Evolutionary conservation across 257 asterid genomes (phyloP).

Genomic region (Solanum etuberosum): DNA sequence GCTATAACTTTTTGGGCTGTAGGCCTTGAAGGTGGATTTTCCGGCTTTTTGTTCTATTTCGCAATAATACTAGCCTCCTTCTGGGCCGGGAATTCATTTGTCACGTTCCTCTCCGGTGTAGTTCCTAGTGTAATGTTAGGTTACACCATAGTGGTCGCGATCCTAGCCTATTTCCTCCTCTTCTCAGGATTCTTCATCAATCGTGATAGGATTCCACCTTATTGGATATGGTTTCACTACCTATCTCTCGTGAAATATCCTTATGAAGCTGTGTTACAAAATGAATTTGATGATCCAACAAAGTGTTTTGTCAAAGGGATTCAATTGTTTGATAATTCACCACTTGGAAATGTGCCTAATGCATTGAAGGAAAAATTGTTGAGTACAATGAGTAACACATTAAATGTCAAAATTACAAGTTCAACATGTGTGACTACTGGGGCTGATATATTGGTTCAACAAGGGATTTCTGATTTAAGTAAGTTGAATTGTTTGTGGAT

Average conservation of each 20-base stretch:
- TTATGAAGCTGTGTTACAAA: slow-evolving; percentile 62
- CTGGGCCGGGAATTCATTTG: slow-evolving; percentile 83
- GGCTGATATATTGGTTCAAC: slow-evolving; percentile 58
- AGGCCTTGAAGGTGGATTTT: slow-evolving; percentile 42
- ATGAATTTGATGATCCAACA: slow-evolving; percentile 48
- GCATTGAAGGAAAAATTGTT: slow-evolving; percentile 37
- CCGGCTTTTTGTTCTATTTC: slow-evolving; percentile 51
- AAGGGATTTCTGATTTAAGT: slow-evolving; percentile 62
- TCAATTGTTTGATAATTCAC: slow-evolving; percentile 62
- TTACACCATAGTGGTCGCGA: slow-evolving; percentile 63
- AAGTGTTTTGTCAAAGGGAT: slow-evolving; percentile 59
- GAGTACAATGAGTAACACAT: slow-evolving; percentile 43
- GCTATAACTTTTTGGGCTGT: slow-evolving; percentile 64
- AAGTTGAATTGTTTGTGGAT: slow-evolving; percentile 55
- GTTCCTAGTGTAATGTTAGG: slow-evolving; percentile 83
- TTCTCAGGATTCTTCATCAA: slow-evolving; percentile 80
- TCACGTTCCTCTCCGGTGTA: slow-evolving; percentile 59
- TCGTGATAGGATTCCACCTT: slow-evolving; percentile 58
- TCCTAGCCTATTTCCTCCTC: slow-evolving; percentile 55
- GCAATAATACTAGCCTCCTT: slow-evolving; percentile 48
- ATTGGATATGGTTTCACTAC: slow-evolving; percentile 93
- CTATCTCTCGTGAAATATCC: slow-evolving; percentile 68
- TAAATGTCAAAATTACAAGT: slow-evolving; percentile 45
- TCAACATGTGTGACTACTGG: slow-evolving; percentile 69
- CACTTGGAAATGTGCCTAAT: slow-evolving; percentile 39